Evolutionary conservation across 1,284 basidiomycete species (phyloP), one percentile per base, ranked within the genome.

Genomic region (Bondarzewia mesenterica): DNA sequence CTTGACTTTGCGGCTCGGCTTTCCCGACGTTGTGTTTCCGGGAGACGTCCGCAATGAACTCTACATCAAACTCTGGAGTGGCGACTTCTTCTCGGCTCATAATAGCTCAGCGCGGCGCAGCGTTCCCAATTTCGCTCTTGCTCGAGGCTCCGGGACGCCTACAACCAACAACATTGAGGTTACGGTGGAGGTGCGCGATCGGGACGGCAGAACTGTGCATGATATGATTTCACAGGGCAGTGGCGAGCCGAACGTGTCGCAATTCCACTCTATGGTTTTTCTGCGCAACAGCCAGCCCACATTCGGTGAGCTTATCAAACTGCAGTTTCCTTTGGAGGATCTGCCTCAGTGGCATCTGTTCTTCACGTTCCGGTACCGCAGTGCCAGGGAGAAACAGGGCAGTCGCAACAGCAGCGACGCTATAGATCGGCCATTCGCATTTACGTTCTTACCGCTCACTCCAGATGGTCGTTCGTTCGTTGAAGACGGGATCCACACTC

Each of bases 1-100:
- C 0, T 75, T 85, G 35, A 93, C 93, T 1, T 72, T 88, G 16
- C 85, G 93, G 5, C 81, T 99, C n/a, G 93, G 93, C 23, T 99
- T 99, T 62, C 90, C 94, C 0, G 95, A 98, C 58, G 93, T 96
- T 2, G 93, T 96, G 7, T 93, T 94, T 60, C 94, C 94, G 1
- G 92, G 89, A 7, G 88, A 93, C 54, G 69, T 80, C n/a, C 82
- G 94, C 18, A 97, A 97, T 60, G 94, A 98, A 59, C 75, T 96
- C 7, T 98, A 97, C 65, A 78, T 97, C 71, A 96, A 93, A 62
- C 75, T 96, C 1, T 94, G 91, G 90, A 85, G 83, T 45, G 93
- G 89, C 22, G 85, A 89, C 54, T 96, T 95, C 60, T 69, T 74
- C 1, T 68, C 77, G 0, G 73, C 77, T 0, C 73, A 76, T 45